phyloP scores from a whole-genome alignment of 2,329 filamentous ascomycete species.

The Trichoderma arundinaceum region DNA sequence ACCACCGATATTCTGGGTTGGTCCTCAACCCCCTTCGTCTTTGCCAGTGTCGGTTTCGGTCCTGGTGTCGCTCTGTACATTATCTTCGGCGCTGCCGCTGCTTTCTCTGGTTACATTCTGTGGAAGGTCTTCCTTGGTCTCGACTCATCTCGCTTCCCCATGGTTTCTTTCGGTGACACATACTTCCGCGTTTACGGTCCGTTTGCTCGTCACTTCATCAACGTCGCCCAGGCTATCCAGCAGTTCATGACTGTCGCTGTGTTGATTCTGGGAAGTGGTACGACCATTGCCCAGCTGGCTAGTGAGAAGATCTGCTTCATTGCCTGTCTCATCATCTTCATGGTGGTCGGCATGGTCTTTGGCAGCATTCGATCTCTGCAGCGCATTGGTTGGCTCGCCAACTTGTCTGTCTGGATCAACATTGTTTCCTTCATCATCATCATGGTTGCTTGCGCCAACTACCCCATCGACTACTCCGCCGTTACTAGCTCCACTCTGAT shows the following conservation, averaged over 20 bases:
- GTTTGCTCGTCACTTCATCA: conserved; percentile 27
- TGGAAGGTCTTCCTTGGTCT: conserved; percentile 29
- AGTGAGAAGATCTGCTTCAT: conserved; percentile 25
- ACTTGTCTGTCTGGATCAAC: conserved; percentile 27
- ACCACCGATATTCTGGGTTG: conserved; percentile 26
- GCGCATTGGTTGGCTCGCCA: conserved; percentile 25
- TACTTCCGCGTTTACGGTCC: conserved; percentile 28
- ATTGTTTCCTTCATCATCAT: conserved; percentile 24
- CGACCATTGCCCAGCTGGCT: conserved; percentile 21
- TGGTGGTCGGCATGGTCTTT: conserved; percentile 26
- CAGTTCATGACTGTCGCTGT: conserved; percentile 27
- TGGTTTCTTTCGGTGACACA: conserved; percentile 29
- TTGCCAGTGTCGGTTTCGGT: conserved; percentile 29
- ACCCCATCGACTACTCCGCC: conserved; percentile 23
- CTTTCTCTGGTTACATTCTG: conserved; percentile 24
- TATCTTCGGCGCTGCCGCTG: conserved; percentile 19
- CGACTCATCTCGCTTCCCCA: conserved; percentile 26
- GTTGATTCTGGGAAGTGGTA: conserved; percentile 23
- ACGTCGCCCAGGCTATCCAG: conserved; percentile 25
- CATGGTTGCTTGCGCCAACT: conserved; percentile 27
- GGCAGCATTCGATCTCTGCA: conserved; percentile 25
- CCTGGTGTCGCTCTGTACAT: conserved; percentile 28
- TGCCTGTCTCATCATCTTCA: conserved; percentile 27
- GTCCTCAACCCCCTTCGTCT: conserved; percentile 27
- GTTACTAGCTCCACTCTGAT: conserved; percentile 12